These are phyloP conservation scores for Yueomyces sp. DNA, from an alignment of 805 yeast species.

Conservation along the genomic window DNA sequence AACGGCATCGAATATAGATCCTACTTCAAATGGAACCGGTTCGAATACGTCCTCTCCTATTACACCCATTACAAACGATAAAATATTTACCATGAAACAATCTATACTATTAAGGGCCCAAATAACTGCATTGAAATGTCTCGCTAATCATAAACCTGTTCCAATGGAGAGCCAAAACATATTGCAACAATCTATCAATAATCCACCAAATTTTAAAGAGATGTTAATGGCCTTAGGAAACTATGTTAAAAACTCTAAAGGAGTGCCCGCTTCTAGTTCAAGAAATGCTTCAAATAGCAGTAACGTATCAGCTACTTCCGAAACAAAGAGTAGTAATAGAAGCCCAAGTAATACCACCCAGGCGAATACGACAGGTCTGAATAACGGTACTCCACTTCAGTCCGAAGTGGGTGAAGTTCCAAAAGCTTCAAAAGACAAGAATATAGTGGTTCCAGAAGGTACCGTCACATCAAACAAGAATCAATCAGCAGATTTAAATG, in stretches of 20 bases:
- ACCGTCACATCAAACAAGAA: not conserved
- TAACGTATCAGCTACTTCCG: not conserved
- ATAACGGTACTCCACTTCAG: no score
- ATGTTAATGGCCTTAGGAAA: constrained; percentile 20
- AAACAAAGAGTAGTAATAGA: not conserved
- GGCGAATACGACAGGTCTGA: no score
- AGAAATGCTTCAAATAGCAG: not conserved
- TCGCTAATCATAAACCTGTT: constrained; percentile 20
- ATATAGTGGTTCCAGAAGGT: not conserved
- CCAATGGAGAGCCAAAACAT: constrained; percentile 15
- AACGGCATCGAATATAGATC: not conserved
- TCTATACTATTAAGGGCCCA: constrained; percentile 23
- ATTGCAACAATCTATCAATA: constrained; percentile 19
- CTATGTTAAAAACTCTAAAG: constrained; percentile 8
- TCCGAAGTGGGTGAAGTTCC: not conserved
- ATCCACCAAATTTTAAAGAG: constrained; percentile 22
- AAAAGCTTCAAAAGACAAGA: not conserved
- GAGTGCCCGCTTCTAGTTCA: not conserved
- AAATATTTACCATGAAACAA: constrained; percentile 18
- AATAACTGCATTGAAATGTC: constrained; percentile 22
- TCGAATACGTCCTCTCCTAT: not conserved
- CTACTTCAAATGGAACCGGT: not conserved
- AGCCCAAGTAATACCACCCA: not conserved
- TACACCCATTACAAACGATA: constrained; percentile 1
- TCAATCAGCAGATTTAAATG: not conserved